Conservation (phyloP, 2,329 filamentous ascomycete species). For the Arthrobotrys entomopaga region DNA sequence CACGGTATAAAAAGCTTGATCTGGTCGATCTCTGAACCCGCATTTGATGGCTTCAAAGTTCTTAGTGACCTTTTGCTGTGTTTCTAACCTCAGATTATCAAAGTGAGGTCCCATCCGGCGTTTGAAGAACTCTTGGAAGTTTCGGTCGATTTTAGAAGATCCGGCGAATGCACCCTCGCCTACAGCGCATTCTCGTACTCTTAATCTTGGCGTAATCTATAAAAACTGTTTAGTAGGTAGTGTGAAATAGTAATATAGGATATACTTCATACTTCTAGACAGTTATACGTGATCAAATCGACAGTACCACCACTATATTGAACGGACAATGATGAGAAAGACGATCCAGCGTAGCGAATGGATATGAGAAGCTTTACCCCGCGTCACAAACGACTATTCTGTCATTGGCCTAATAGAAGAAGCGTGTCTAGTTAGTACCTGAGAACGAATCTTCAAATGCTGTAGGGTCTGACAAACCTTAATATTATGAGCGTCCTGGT, state of each 20-base stretch:
- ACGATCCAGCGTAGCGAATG: too few relatives aligned
- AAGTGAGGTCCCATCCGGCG: constrained; percentile 47
- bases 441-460: neutral
- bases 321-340: neutral
- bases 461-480: constrained; percentile 15
- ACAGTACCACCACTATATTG: constrained; percentile 46
- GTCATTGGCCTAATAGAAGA: constrained; percentile 27
- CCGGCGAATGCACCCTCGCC: constrained; percentile 51
- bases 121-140: constrained; percentile 49
- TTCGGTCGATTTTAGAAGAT: constrained; percentile 49
- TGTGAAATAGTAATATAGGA: neutral
- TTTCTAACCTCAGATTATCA: constrained; percentile 41
- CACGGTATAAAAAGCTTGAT: constrained; percentile 52
- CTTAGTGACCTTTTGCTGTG: constrained; percentile 54
- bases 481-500: constrained; percentile 50
- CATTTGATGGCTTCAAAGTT: constrained; percentile 56
- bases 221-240: constrained; percentile 12
- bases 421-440: constrained; percentile 20
- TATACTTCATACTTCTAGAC: constrained; percentile 32
- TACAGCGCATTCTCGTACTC: constrained; percentile 53
- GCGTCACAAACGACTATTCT: constrained; percentile 53
- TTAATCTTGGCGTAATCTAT: constrained; percentile 43
- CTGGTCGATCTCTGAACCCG: constrained; percentile 54
- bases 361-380: constrained; percentile 8
- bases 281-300: constrained; percentile 53